phyloP scores from a whole-genome alignment of 176 grass and related monocot genomes.

The Triticum turgidum region DNA sequence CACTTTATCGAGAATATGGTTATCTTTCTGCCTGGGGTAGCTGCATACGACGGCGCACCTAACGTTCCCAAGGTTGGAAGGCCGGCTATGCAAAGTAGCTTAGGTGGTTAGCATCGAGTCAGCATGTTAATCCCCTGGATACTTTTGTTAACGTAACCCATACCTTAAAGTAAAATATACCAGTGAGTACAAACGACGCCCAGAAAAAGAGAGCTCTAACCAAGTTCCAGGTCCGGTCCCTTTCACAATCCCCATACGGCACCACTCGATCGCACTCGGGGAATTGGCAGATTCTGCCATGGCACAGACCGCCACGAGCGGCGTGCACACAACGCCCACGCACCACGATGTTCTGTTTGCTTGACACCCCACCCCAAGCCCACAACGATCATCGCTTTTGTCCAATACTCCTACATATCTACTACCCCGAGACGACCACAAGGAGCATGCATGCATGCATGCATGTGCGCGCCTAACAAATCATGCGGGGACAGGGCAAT shows the following conservation, averaged over 20 bases:
- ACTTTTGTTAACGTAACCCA: background rate
- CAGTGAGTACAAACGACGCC: background rate
- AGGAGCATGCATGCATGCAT: background rate
- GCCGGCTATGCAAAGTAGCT: background rate
- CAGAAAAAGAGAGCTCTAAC: background rate
- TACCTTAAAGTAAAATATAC: background rate
- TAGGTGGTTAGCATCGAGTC: background rate
- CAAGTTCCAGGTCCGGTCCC: background rate
- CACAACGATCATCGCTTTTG: background rate
- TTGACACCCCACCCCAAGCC: background rate
- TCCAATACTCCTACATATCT: background rate
- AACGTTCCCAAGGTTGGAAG: background rate
- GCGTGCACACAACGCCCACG: background rate
- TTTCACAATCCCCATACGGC: background rate
- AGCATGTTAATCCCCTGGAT: background rate
- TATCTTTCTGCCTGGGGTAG: background rate
- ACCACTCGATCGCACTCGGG: background rate
- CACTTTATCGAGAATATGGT: no score
- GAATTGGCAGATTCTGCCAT: background rate
- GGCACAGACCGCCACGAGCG: background rate
- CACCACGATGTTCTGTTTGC: background rate
- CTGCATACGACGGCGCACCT: background rate
- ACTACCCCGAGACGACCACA: background rate
- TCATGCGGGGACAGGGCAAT: conserved; percentile 5
- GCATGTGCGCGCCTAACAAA: conserved; percentile 27